phyloP scores from a whole-genome alignment of 202 grass and related monocot genomes.

The Zoysia matrella region DNA sequence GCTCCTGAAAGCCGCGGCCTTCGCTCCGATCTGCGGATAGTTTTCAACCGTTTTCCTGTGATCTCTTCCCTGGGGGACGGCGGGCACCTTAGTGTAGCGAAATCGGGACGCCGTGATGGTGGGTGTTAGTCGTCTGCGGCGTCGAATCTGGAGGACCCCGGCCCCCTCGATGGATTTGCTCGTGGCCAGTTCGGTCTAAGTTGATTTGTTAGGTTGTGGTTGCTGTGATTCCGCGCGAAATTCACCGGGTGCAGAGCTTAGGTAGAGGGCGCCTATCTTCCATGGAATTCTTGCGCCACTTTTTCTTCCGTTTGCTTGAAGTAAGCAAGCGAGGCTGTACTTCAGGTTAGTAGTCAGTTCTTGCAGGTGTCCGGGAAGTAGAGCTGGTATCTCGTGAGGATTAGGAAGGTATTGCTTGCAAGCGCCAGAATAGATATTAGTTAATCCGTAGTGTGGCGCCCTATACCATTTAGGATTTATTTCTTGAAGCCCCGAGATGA shows the following conservation, averaged over 20 bases:
- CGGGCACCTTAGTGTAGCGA: too few relatives aligned
- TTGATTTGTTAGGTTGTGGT: too few relatives aligned
- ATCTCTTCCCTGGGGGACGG: not conserved
- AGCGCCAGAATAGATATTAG: not conserved
- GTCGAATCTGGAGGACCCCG: too few relatives aligned
- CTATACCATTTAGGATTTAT: not conserved
- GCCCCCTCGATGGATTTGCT: too few relatives aligned
- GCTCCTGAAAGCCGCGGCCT: not conserved
- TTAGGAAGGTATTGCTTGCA: not conserved
- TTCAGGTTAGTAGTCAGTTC: not conserved
- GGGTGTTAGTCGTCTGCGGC: too few relatives aligned
- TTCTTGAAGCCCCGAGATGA: not conserved
- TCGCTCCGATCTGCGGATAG: constrained; percentile 22
- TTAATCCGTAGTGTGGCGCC: not conserved
- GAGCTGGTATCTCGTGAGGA: not conserved
- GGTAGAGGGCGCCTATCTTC: too few relatives aligned
- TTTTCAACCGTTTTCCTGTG: not conserved
- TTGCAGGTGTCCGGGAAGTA: not conserved
- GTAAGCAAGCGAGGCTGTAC: not conserved
- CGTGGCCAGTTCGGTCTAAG: too few relatives aligned
- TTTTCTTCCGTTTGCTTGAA: not conserved
- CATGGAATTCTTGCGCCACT: not conserved
- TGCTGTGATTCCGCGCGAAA: too few relatives aligned
- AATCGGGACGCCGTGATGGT: too few relatives aligned
- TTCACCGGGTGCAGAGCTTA: too few relatives aligned